Base-by-base conservation (phyloP, 129 eudicot species). In the carrot (Daucus carota) region DNA sequence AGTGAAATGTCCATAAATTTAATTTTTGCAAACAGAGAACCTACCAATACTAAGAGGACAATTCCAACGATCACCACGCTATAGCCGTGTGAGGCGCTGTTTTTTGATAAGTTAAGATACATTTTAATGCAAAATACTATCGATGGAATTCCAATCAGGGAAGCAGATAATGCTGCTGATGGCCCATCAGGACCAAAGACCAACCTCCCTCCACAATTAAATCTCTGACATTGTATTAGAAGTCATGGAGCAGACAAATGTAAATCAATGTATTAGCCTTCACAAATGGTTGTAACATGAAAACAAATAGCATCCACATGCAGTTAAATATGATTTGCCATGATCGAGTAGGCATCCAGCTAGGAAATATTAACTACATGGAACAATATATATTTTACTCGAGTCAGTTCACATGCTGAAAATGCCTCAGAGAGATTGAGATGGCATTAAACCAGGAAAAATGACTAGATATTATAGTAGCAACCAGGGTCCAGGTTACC, bases 181-280 rank as follows among this genome's bases (percentile, higher is more conserved):
- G 80, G 65, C 12, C 80, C 96, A 71, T 92, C 96, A 18, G 98
- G 92, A 75, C 98, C 98, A 82, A 92, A 92, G 67, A 92, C 59
- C 85, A 92, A 86, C 86, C 98, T 92, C 71, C 98, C 98, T 3
- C 98, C 98, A 67, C 94, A 90, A 66, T 26, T 81, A 82, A 92
- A 92, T 86, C 69, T 92, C 96, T 90, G 93, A 24, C 47, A 36
- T 69, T 6, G 74, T 20, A 47, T 6, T 29, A 71, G 44, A 34
- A 47, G 22, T n/a, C 6, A 26, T 3, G 20, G 48, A 32, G 40
- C 42, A 67, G n/a, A 67, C 33, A 66, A 34, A 31, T 1, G 42
- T 67, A 15, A 13, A 18, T 67, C 24, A 32, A 43, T 33, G 43
- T 4, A 5, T 18, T 33, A 66, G 72, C n/a, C 28, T 5, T 9